Evolutionary conservation across 148 eudicot genomes (phyloP), one percentile per base, ranked within the genome.

Genomic region (Pharnaceum exiguum): DNA sequence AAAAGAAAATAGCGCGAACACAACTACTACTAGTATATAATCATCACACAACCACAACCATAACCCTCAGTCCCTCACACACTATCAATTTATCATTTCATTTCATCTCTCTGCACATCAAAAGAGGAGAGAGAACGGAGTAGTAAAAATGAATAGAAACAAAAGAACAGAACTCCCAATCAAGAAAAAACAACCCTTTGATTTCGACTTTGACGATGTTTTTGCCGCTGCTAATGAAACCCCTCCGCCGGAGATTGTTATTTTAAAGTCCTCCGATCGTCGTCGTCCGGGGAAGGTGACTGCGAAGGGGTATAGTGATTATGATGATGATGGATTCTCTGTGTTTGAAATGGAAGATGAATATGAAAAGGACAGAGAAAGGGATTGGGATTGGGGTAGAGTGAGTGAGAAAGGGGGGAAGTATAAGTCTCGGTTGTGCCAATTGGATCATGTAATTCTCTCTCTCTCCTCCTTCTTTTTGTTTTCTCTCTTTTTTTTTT

Each of bases 401-500:
- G 54, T 38, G 13, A 18, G 17, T 21, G 11, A 65, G 67, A 27
- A 37, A 45, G 35, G 37, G 5, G 15, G 11, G 3, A 7, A 65
- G 46, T 64, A 46, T 3, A 80, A 79, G 62, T 6, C 22, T n/a
- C 51, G 60, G 7, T 67, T 63, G 11, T 72, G 83, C 38, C 24
- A 32, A 46, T 46, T 32, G 9, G 10, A 3, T 18, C 66, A 36
- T 5, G 35, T 22, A n/a, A n/a, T n/a, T n/a, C n/a, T n/a, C n/a
- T n/a, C n/a, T n/a, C 11, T 4, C 37, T 11, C 15, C 16, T 22
- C 42, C 45, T 63, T 66, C 37, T 57, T 55, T 62, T 51, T 44
- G 45, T 15, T 39, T 3, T 7, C 36, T 45, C 36, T 24, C 10
- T 13, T 7, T 33, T 5, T 31, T 44, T 27, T 22, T 31, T 9